Evolutionary conservation across 371 early-diverging fungal genomes (phyloP).

Genomic region (Mucor mucedo): DNA sequence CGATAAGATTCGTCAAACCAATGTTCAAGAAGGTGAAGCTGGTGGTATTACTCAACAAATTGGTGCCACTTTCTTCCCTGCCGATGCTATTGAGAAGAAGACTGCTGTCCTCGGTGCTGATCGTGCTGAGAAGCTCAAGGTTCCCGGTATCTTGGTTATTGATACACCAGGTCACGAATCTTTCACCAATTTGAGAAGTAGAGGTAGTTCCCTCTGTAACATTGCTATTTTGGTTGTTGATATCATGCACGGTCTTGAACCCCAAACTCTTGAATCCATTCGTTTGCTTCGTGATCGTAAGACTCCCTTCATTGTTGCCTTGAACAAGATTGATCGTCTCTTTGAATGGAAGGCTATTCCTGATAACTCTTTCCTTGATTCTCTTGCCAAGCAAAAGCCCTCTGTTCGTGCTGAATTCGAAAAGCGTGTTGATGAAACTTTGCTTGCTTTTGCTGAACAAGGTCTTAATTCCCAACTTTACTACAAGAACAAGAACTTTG

Average conservation of each 20-base stretch:
- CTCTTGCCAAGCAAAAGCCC: slow-evolving; percentile 80
- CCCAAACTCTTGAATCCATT: slow-evolving; percentile 99
- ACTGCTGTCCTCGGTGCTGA: slow-evolving; percentile 74
- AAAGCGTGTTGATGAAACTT: slow-evolving; percentile 81
- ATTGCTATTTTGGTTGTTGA: slow-evolving; percentile 99
- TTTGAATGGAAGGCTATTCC: slow-evolving; percentile 94
- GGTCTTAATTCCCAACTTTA: slow-evolving; percentile 91
- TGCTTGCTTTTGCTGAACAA: slow-evolving; percentile 95
- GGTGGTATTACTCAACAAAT: slow-evolving; percentile 99
- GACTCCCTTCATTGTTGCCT: slow-evolving; percentile 99
- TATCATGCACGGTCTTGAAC: slow-evolving; percentile 99
- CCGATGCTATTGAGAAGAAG: slow-evolving; percentile 91
- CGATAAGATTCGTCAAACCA: slow-evolving; percentile 99
- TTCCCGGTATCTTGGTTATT: slow-evolving; percentile 99
- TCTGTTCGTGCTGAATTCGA: slow-evolving; percentile 90
- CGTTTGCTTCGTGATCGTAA: slow-evolving; percentile 92
- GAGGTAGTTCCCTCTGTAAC: slow-evolving; percentile 99
- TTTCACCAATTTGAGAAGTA: slow-evolving; percentile 97
- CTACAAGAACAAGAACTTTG: slow-evolving; percentile 96
- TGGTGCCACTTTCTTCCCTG: slow-evolving; percentile 99
- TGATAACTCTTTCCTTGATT: slow-evolving; percentile 83
- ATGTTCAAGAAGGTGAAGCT: slow-evolving; percentile 99
- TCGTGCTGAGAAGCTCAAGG: slow-evolving; percentile 63
- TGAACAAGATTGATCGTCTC: slow-evolving; percentile 99
- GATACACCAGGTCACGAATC: slow-evolving; percentile 99